Conservation (phyloP, 176 grass and related monocot species). For the Aegilops tauschii region DNA sequence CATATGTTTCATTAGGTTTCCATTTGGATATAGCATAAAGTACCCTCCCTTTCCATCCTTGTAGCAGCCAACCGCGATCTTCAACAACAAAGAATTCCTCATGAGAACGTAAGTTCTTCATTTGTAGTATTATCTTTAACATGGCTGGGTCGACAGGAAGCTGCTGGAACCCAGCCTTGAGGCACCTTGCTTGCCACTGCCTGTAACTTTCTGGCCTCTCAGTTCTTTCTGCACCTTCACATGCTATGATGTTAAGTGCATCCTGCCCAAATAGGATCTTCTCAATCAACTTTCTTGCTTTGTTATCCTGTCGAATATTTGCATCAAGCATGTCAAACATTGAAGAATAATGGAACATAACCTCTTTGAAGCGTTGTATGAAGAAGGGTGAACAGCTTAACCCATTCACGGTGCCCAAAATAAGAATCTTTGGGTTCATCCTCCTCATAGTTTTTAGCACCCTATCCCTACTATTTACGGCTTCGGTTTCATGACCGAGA, state of each 20-base stretch:
- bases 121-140: not conserved
- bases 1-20: slow-evolving; percentile 17
- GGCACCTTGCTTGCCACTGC: slow-evolving; percentile 37
- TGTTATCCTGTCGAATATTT: slow-evolving; percentile 35
- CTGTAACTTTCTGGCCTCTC: slow-evolving; percentile 39
- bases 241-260: slow-evolving; percentile 30
- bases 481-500: slow-evolving; percentile 30
- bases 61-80: slow-evolving; percentile 38
- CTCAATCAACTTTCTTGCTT: slow-evolving; percentile 31
- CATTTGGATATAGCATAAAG: slow-evolving; percentile 35
- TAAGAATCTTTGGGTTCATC: slow-evolving; percentile 43
- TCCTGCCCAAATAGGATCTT: not conserved
- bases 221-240: slow-evolving; percentile 39
- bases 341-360: slow-evolving; percentile 45
- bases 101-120: slow-evolving; percentile 7
- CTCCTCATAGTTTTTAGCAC: slow-evolving; percentile 37
- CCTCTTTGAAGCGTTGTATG: slow-evolving; percentile 42
- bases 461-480: slow-evolving; percentile 34
- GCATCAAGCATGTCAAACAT: slow-evolving; percentile 60
- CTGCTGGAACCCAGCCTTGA: slow-evolving; percentile 38
- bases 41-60: slow-evolving; percentile 48
- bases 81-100: slow-evolving; percentile 32
- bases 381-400: slow-evolving; percentile 47
- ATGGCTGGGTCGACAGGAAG: slow-evolving; percentile 20
- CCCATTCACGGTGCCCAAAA: slow-evolving; percentile 34